A percentile compares a stretch with the other conserved stretches of the same genome.
These are phyloP conservation scores for Castanea crenata DNA, from an alignment of 306 rosid species.

Conservation along the genomic window DNA sequence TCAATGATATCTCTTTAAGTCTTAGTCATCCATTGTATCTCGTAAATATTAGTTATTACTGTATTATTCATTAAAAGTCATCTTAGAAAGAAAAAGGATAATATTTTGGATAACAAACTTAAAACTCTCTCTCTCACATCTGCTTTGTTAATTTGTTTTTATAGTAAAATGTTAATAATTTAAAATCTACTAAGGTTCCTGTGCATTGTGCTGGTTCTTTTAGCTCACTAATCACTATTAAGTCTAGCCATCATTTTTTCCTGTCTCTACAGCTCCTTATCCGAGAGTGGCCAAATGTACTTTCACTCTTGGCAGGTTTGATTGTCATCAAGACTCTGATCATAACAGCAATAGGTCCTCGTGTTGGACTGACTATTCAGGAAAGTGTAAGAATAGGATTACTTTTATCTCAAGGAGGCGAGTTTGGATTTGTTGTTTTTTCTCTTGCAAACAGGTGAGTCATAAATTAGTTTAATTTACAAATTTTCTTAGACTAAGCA, in stretches of 20 bases:
- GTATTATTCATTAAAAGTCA: neutral
- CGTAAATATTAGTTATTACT: neutral
- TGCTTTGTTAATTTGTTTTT: neutral
- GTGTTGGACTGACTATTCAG: slow-evolving; percentile 86
- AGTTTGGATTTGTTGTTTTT: slow-evolving; percentile 94
- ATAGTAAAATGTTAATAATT: neutral
- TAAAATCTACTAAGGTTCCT: neutral
- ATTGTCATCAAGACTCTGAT: slow-evolving; percentile 89
- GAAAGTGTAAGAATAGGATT: slow-evolving; percentile 98
- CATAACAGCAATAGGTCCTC: slow-evolving; percentile 95
- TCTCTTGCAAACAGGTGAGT: slow-evolving; percentile 90
- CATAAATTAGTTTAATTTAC: slow-evolving; percentile 8
- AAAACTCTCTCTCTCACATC: neutral
- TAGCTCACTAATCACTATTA: neutral
- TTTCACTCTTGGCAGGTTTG: slow-evolving; percentile 89
- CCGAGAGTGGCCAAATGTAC: slow-evolving; percentile 98
- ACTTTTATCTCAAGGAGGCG: slow-evolving; percentile 98
- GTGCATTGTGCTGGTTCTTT: neutral
- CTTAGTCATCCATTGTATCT: neutral
- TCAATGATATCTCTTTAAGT: neutral
- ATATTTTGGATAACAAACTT: neutral
- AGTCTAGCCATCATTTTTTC: neutral
- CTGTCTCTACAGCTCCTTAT: slow-evolving; percentile 70
- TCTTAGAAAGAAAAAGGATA: neutral
- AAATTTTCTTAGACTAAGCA: slow-evolving; percentile 12